Evolutionary conservation across 345 rosid genomes (phyloP), one percentile per base, ranked within the genome.

Genomic region (Moricandia arvensis): DNA sequence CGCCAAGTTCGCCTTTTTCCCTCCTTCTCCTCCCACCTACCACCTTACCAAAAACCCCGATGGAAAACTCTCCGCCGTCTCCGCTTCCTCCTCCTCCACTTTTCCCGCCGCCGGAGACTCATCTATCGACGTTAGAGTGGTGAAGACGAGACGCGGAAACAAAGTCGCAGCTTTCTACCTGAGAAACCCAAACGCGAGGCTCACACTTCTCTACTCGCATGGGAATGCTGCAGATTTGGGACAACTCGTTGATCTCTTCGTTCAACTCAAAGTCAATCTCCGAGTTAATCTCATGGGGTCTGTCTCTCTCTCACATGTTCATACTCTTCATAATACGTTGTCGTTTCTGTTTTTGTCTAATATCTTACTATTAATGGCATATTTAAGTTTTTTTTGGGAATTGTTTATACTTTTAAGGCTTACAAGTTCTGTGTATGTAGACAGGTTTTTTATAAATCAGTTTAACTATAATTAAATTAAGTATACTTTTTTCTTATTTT

Each of bases 141-240:
- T 96, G 58, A 90, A 89, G 61, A 91, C 99, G 8, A 83, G 81
- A 73, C 74, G 78, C 11, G 97, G 99, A 8, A 89, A 91, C 87
- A 91, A 89, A 89, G 86, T 96, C 60, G 91, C 89, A 35, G 94
- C 95, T 21, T 96, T 96, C 67, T 96, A 89, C 80, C 68, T 96
- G 33, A 90, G 51, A 78, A 96, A 88, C 82, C 94, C 99, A 0
- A 86, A 82, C 80, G 98, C 99, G 8, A 86, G 95, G 67, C 97
- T 96, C 74, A 96, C 99, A 59, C 78, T 96, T 74, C 87, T 96
- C 1, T 96, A 96, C 77, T 96, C 99, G 4, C 99, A 93, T 80
- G 99, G 99, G 60, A 96, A 96, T 86, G 99, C 99, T 8, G 97
- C 99, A 54, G 99, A 95, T 88, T 90, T 95, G 73, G 99, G 98